Evolutionary conservation across 2,329 filamentous ascomycete genomes (phyloP), one percentile per base, ranked within the genome.

Genomic region (Fragosphaeria purpurea): DNA sequence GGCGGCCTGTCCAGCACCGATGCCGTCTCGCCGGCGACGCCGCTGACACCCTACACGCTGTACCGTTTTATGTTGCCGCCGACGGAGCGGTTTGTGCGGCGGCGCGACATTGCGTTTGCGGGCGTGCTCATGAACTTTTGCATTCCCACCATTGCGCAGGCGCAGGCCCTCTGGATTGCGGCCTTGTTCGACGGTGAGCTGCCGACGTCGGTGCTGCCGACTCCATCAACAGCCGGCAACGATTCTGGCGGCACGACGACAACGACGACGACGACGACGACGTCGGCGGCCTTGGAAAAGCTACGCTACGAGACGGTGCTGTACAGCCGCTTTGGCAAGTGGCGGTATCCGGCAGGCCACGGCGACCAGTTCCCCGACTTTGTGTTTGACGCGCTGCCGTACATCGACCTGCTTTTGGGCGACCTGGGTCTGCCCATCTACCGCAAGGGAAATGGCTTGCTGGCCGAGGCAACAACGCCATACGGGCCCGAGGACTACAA

Each of bases 381-480:
- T 56, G 81, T 86, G 13, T 90, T 91, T 60, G 87, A 93, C 63
- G 76, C 76, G 0, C 62, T 91, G 49, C 85, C 85, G 4, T 93
- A 88, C 52, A 62, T 88, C 13, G 86, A 90, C 63, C 59, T 83
- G 59, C 62, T 91, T 60, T 61, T 86, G 53, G 66, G 68, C 5
- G 86, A 91, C 62, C 59, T 90, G 50, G 83, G 79, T 0, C 63
- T 89, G 50, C 67, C 72, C 13, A 67, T 68, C 11, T 70, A 75
- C 56, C 67, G 79, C 37, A 85, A 84, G 67, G 22, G 22, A 2
- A 65, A 70, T 50, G 72, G 76, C 0, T 69, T 65, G 59, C 59
- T 73, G 47, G 66, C 66, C 1, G 80, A 83, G 59, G 68, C 75
- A 34, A 75, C 73, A 51, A 63, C 72, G 46, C 71, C 79, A 2